These are phyloP conservation scores for Amanita rimosa DNA, from an alignment of 768 basidiomycete species.

Conservation along the genomic window DNA sequence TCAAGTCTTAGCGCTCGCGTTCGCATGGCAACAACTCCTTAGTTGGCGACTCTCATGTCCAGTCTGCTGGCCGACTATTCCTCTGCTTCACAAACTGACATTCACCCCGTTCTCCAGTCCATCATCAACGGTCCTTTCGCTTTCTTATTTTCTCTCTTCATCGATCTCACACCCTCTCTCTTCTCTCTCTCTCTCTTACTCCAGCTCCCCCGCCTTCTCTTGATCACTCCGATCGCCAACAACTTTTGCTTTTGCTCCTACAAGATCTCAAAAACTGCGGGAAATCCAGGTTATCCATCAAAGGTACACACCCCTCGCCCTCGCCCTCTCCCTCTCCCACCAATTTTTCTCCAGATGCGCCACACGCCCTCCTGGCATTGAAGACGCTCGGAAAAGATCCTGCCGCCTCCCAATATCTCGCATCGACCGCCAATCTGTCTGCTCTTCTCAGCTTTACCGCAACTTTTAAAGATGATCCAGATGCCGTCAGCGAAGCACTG, in stretches of 20 bases:
- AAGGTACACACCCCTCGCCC: conserved; percentile 16
- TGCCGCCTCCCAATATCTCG: conserved; percentile 53
- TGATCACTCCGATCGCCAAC: conserved; percentile 33
- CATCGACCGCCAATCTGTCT: conserved; percentile 41
- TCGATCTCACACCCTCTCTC: no score
- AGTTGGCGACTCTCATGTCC: conserved; percentile 25
- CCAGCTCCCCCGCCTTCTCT: conserved; percentile 38
- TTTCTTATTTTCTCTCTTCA: conserved; percentile 3
- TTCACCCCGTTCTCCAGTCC: conserved; percentile 35
- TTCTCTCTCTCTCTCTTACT: neutral
- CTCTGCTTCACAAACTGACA: conserved; percentile 30
- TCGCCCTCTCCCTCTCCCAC: neutral
- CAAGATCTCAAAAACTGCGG: conserved; percentile 39
- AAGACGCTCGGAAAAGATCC: conserved; percentile 69
- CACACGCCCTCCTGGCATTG: conserved; percentile 55
- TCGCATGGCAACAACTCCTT: conserved; percentile 3
- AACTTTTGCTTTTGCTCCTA: conserved; percentile 48
- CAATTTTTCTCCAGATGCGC: conserved; percentile 36
- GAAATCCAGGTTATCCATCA: conserved; percentile 12
- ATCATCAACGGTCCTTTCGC: conserved; percentile 35
- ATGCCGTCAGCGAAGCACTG: conserved; percentile 59
- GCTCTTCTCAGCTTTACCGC: conserved; percentile 40
- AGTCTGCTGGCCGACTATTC: conserved; percentile 34
- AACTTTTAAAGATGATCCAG: conserved; percentile 43
- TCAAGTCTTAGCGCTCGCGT: no score